Conservation (phyloP, 768 basidiomycete genomes). For the Agrocybe chaxingu region DNA sequence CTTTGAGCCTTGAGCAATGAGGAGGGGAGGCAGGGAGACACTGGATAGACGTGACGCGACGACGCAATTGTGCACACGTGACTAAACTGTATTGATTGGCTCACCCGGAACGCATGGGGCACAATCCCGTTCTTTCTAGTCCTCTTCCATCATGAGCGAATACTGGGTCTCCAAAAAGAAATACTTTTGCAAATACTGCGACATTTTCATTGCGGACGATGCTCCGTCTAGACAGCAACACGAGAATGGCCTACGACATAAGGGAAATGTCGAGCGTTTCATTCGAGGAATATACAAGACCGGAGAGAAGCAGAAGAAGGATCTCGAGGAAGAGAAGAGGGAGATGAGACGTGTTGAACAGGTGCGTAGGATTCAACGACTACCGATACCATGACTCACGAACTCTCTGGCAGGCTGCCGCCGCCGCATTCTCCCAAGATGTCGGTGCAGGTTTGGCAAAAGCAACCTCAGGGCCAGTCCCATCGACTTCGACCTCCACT, state of each 20-base stretch:
- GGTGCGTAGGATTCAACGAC: conserved; percentile 36
- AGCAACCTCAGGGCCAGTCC: conserved; percentile 28
- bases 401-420: conserved; percentile 55
- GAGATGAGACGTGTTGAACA: conserved; percentile 86
- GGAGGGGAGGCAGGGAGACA: not conserved
- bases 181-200: conserved; percentile 97
- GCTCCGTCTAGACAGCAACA: conserved; percentile 88
- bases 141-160: conserved; percentile 64
- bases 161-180: conserved; percentile 93
- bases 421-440: conserved; percentile 76
- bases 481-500: conserved; percentile 26
- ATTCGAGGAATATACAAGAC: conserved; percentile 91
- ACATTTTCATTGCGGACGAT: conserved; percentile 96
- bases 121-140: not conserved
- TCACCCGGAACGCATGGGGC: not conserved
- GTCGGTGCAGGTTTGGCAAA: conserved; percentile 65
- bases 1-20: not conserved
- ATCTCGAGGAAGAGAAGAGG: conserved; percentile 78
- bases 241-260: conserved; percentile 90
- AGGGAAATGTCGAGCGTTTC: conserved; percentile 91
- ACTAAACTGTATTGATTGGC: not conserved
- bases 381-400: not conserved
- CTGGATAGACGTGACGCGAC: conserved; percentile 1
- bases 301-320: conserved; percentile 84
- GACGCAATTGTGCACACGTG: conserved; percentile 12